Evolutionary conservation across 257 asterid genomes (phyloP).

Genomic region (Euphrasia confusa): DNA sequence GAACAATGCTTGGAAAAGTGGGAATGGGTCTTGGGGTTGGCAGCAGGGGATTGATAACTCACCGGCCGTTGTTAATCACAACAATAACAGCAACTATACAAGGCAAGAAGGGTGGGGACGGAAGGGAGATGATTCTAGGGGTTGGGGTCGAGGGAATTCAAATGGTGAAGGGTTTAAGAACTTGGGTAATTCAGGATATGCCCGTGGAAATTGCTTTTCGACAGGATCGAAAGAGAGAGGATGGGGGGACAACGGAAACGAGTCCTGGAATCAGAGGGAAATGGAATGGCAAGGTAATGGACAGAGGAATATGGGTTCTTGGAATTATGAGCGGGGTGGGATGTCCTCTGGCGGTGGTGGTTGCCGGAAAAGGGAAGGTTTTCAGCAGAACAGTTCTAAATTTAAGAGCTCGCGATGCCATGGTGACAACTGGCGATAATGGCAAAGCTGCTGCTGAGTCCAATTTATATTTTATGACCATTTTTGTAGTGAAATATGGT

Average conservation of each 20-base stretch:
- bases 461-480: conserved; percentile 15
- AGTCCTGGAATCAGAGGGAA: conserved; percentile 29
- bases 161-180: conserved; percentile 28
- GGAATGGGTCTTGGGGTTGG: conserved; percentile 43
- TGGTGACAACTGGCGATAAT: conserved; percentile 37
- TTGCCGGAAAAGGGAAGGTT: conserved; percentile 68
- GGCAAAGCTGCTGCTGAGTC: conserved; percentile 19
- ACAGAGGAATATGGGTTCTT: conserved; percentile 31
- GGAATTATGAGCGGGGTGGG: conserved; percentile 31
- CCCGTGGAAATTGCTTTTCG: conserved; percentile 25
- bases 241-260: conserved; percentile 31
- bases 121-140: conserved; percentile 30
- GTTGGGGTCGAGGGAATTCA: conserved; percentile 28
- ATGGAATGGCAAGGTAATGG: conserved; percentile 28
- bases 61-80: conserved; percentile 21
- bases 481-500: conserved; percentile 8
- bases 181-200: conserved; percentile 24
- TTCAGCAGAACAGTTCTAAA: conserved; percentile 45
- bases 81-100: conserved; percentile 28
- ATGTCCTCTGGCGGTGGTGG: conserved; percentile 36
- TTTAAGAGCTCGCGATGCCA: conserved; percentile 55
- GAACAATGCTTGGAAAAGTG: conserved; percentile 45
- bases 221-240: conserved; percentile 29
- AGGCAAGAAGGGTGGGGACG: conserved; percentile 41
- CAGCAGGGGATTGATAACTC: conserved; percentile 27